Evolutionary conservation across 78 protist genomes (phyloP), one percentile per base, ranked within the genome.

Genomic region (Dictyostelium brefeldianum): DNA sequence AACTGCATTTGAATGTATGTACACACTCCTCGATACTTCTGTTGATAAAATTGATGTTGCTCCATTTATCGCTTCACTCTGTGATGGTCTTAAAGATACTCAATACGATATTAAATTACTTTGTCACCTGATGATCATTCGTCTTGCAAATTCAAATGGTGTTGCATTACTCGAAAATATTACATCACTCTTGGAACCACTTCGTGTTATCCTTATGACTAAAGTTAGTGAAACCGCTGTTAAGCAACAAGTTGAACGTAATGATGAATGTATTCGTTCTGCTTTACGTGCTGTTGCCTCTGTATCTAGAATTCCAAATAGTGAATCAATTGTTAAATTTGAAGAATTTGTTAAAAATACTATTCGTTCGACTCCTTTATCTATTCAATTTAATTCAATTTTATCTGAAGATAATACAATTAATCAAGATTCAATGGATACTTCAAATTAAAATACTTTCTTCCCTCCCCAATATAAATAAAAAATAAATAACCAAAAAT

Each of bases 1-100:
- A 51, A 96, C 97, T 3, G 98, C 98, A 10, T 98, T 75, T 46
- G 99, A 98, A 85, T 95, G 98, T 78, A 89, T 98, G 97, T 97
- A 97, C 90, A 96, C 98, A 17, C 77, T 98, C 11, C 89, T 98
- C 59, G 98, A 96, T 18, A 77, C 91, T 11, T 57, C 89, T 14
- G 17, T 67, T 25, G 97, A 93, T 27, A 67, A 62, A 6, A 22
- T 97, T 56, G 94, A 77, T 14, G 12, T 92, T 4, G 46, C 43
- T 5, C 69, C 73, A 43, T 97, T 97, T 80, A 29, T 96, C 31
- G 51, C 12, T 7, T 83, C 82, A n/a, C n/a, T 97, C 17, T 27
- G 50, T 27, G 84, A 36, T 10, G 99, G 98, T 22, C 91, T 98
- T 9, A 46, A 18, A 7, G 98, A 98, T 67, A 87, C 93, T 70